Conservation (phyloP, 805 yeast genomes). For the Candida bentonensis region DNA sequence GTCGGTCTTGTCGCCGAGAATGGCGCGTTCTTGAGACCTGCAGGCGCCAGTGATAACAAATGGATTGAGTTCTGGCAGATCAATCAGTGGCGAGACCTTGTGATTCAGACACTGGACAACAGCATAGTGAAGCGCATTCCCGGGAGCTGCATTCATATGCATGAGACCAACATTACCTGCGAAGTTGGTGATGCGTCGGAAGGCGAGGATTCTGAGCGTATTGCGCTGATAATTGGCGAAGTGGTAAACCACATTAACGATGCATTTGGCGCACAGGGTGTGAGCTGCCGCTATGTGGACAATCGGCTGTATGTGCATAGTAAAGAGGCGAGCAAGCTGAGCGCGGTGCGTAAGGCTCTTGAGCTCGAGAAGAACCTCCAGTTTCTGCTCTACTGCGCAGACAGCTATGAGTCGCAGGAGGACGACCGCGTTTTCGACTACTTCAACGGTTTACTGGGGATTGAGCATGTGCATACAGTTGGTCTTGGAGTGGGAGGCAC, state of each 20-base stretch:
- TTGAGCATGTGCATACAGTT: conserved; percentile 14
- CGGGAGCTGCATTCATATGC: conserved; percentile 56
- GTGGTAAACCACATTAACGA: conserved; percentile 75
- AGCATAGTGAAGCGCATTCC: conserved; percentile 66
- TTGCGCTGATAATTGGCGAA: conserved; percentile 62
- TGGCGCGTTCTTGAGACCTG: conserved; percentile 56
- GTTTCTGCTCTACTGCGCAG: conserved; percentile 14
- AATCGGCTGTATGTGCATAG: conserved; percentile 63
- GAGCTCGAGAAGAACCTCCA: conserved; percentile 10
- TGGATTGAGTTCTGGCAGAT: conserved; percentile 57
- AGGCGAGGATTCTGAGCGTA: conserved; percentile 43
- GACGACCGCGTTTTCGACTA: conserved; percentile 19
- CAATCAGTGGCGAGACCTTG: conserved; percentile 41
- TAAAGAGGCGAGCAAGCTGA: conserved; percentile 34
- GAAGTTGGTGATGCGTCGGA: conserved; percentile 51
- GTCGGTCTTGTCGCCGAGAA: conserved; percentile 82
- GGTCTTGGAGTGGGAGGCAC: conserved; percentile 19
- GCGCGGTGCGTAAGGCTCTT: conserved; percentile 29
- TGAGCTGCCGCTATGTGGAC: conserved; percentile 67
- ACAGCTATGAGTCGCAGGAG: conserved; percentile 15
- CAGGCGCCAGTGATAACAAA: conserved; percentile 17
- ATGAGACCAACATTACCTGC: conserved; percentile 64
- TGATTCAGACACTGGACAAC: conserved; percentile 39
- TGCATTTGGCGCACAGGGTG: conserved; percentile 41
- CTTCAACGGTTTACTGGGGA: conserved; percentile 12